phyloP scores from a whole-genome alignment of 2,329 filamentous ascomycete genomes.

The Exophiala oligosperma region DNA sequence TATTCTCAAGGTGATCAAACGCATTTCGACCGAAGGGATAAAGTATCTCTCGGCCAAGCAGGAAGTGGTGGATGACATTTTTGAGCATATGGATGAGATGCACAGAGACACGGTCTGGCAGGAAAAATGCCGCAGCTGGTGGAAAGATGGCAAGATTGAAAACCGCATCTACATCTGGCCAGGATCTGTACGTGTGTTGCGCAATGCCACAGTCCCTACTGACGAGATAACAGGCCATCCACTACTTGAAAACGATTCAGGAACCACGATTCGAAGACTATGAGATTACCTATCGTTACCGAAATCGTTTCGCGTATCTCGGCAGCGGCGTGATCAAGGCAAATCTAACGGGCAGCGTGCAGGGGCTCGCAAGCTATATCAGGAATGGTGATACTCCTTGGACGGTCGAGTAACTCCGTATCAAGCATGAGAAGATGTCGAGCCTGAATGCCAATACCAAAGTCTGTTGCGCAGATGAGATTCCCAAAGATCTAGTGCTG shows the following conservation, averaged over 20 bases:
- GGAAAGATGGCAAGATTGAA: slow-evolving; percentile 16
- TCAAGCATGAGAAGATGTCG: too few relatives aligned
- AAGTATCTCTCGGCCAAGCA: slow-evolving; percentile 42
- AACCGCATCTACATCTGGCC: too few relatives aligned
- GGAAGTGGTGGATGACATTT: slow-evolving; percentile 12
- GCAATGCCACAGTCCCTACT: too few relatives aligned
- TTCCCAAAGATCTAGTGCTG: too few relatives aligned
- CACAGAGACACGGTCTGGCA: slow-evolving; percentile 1
- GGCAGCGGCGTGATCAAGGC: neutral
- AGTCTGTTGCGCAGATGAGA: too few relatives aligned
- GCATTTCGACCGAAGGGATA: slow-evolving; percentile 41
- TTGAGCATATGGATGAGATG: slow-evolving; percentile 2
- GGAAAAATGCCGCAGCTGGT: slow-evolving; percentile 38
- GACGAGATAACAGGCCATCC: neutral
- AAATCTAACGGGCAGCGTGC: too few relatives aligned
- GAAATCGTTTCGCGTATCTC: neutral
- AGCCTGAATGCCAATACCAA: too few relatives aligned
- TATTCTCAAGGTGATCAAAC: neutral
- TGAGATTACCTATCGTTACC: neutral
- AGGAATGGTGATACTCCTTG: too few relatives aligned
- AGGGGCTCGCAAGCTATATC: too few relatives aligned
- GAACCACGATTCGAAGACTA: neutral
- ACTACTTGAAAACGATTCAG: slow-evolving; percentile 21
- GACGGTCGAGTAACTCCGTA: too few relatives aligned
- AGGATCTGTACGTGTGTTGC: too few relatives aligned